These are phyloP conservation scores for Hypomyces perniciosus DNA, from an alignment of 2,329 filamentous ascomycete genomes.

Conservation along the genomic window DNA sequence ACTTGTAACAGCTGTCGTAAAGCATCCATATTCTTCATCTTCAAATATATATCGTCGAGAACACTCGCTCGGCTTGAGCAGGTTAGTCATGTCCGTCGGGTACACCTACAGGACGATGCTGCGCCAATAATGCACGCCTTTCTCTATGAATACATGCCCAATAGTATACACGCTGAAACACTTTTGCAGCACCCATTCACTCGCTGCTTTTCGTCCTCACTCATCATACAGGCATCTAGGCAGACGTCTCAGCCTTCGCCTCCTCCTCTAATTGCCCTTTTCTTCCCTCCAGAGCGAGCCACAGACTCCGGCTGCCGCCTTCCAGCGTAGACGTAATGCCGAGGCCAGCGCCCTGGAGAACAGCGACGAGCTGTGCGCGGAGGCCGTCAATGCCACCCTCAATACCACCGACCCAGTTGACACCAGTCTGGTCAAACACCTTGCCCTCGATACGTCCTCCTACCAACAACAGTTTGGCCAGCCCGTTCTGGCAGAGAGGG, in stretches of 20 bases:
- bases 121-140: not conserved
- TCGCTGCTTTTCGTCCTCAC: not conserved
- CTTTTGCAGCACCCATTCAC: not conserved
- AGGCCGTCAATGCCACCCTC: slow-evolving; percentile 75
- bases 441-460: slow-evolving; percentile 83
- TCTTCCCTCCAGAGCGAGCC: slow-evolving; percentile 80
- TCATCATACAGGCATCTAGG: slow-evolving; percentile 6
- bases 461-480: slow-evolving; percentile 82
- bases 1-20: no score
- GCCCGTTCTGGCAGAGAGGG: slow-evolving; percentile 65
- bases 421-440: slow-evolving; percentile 70
- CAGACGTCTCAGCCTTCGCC: slow-evolving; percentile 15
- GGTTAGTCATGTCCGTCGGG: no score
- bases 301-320: slow-evolving; percentile 72
- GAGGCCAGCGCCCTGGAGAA: slow-evolving; percentile 75
- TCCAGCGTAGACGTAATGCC: slow-evolving; percentile 74
- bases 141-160: not conserved
- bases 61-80: no score
- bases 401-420: slow-evolving; percentile 64
- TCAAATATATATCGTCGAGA: no score
- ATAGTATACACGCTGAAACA: not conserved
- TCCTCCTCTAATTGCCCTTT: slow-evolving; percentile 70
- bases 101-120: no score
- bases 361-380: slow-evolving; percentile 70
- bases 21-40: no score